Evolutionary conservation across 75 land plant genomes (phyloP).

Genomic region (Chamaecyparis obtusa): DNA sequence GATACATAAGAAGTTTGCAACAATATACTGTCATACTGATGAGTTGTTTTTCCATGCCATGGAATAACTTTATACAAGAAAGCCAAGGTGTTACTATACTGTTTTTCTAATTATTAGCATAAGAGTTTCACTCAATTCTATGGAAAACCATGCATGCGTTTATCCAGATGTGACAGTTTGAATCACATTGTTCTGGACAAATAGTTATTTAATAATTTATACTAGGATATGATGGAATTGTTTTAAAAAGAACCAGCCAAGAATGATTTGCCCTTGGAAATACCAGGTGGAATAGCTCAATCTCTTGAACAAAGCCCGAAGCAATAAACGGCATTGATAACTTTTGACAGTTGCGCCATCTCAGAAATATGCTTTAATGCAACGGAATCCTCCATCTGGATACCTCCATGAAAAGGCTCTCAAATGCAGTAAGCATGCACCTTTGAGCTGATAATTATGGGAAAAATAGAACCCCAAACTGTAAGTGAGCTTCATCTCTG

Average conservation of each 20-base stretch:
- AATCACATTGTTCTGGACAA: constrained; percentile 9
- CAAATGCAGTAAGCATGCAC: constrained; percentile 1
- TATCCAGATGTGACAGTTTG: neutral
- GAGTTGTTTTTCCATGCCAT: neutral
- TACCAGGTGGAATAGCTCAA: neutral
- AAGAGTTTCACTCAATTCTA: neutral
- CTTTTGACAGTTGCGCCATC: constrained; percentile 1
- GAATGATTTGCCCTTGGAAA: constrained; percentile 14
- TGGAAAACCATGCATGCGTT: no score
- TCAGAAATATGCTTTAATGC: constrained; percentile 5
- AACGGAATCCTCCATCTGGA: neutral
- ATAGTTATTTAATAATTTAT: neutral
- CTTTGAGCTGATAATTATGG: neutral
- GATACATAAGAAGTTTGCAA: neutral
- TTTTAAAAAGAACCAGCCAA: constrained; percentile 2
- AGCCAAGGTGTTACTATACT: neutral
- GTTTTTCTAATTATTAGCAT: neutral
- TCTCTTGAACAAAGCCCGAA: neutral
- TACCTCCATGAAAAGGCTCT: neutral
- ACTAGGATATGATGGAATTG: neutral
- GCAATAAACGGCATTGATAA: neutral
- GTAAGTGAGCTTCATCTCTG: neutral
- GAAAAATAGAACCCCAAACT: neutral
- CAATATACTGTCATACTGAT: neutral
- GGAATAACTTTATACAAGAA: neutral